These are phyloP conservation scores for Setomelanomma holmii DNA, from an alignment of 2,329 filamentous ascomycete genomes.

Conservation along the genomic window DNA sequence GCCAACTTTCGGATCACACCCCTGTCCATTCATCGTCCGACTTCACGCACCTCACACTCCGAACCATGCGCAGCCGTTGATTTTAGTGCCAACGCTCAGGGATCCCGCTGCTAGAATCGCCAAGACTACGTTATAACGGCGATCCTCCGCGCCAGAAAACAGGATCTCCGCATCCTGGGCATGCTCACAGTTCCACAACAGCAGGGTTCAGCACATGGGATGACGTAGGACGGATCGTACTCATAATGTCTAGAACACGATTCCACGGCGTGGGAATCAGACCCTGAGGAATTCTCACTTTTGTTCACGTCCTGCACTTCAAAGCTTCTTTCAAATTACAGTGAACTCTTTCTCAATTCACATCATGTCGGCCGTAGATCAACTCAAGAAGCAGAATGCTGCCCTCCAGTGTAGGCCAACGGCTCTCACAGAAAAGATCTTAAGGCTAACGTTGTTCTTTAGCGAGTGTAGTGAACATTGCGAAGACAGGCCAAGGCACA, in stretches of 20 bases:
- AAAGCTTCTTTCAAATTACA: neutral
- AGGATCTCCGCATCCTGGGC: constrained; percentile 22
- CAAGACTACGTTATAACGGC: constrained; percentile 10
- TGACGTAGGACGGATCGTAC: constrained; percentile 27
- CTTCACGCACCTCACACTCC: neutral
- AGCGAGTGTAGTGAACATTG: constrained; percentile 40
- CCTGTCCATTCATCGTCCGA: neutral
- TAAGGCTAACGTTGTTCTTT: constrained; percentile 7
- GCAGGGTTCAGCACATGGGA: constrained; percentile 19
- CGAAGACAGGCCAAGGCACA: constrained; percentile 34
- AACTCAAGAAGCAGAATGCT: constrained; percentile 52
- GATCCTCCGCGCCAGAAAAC: constrained; percentile 26
- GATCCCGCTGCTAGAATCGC: constrained; percentile 4
- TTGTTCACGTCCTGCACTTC: neutral
- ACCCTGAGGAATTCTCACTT: neutral
- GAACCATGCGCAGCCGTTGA: neutral
- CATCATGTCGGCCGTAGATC: constrained; percentile 45
- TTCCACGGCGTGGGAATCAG: neutral
- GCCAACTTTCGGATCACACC: neutral
- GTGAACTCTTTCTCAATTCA: neutral
- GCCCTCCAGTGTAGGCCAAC: constrained; percentile 48
- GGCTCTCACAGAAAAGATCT: neutral
- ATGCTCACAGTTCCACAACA: constrained; percentile 12
- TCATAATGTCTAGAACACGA: constrained; percentile 15
- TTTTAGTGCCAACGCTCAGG: constrained; percentile 9